Evolutionary conservation across 345 rosid genomes (phyloP).

Genomic region (Gynandropsis gynandra): DNA sequence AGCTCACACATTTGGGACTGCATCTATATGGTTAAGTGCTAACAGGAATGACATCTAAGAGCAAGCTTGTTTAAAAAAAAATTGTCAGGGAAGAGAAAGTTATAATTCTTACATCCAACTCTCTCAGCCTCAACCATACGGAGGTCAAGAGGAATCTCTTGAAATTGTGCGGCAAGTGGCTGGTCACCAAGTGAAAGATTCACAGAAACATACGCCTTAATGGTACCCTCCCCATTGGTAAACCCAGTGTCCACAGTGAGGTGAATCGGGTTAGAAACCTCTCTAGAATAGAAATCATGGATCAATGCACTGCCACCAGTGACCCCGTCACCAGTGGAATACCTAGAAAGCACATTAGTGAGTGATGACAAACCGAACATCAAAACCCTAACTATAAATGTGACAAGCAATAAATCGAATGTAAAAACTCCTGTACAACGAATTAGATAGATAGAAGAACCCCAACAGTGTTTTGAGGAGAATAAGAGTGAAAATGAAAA

Average conservation of each 20-base stretch:
- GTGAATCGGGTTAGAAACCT: constrained; percentile 83
- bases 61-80: too few relatives aligned
- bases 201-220: constrained; percentile 73
- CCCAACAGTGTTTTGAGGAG: too few relatives aligned
- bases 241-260: constrained; percentile 85
- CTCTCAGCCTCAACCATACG: constrained; percentile 93
- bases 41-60: too few relatives aligned
- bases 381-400: neutral
- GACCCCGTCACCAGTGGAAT: constrained; percentile 89
- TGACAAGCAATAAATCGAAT: too few relatives aligned
- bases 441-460: too few relatives aligned
- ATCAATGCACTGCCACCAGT: constrained; percentile 85
- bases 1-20: too few relatives aligned
- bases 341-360: constrained; percentile 58
- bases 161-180: constrained; percentile 88
- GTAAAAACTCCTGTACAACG: too few relatives aligned
- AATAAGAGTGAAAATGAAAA: constrained; percentile 9
- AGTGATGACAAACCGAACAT: neutral
- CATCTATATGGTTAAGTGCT: too few relatives aligned
- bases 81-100: neutral
- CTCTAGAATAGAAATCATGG: constrained; percentile 88
- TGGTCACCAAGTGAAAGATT: constrained; percentile 77
- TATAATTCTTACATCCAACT: constrained; percentile 69
- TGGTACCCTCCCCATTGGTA: constrained; percentile 61
- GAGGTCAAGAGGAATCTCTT: constrained; percentile 93